Evolutionary conservation across 306 rosid genomes (phyloP).

Genomic region (Cucumis sativus): Cucumber_9930_V3 NC_026659.2:10437001-10437500

Average conservation of each 20-base stretch:
- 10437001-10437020: neutral
- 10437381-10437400: neutral
- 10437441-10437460: neutral
- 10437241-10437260: neutral
- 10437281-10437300: neutral
- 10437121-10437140: neutral
- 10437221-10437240: neutral
- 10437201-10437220: neutral
- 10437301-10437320: neutral
- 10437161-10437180: neutral
- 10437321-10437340: neutral
- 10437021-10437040: neutral
- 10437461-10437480: neutral
- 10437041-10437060: neutral
- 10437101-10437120: neutral
- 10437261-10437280: neutral
- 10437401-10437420: neutral
- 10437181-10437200: neutral
- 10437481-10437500: neutral
- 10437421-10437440: neutral
- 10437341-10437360: neutral
- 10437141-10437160: neutral
- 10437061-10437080: neutral
- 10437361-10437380: neutral
- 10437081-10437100: neutral